Evolutionary conservation across 2,329 filamentous ascomycete species (phyloP).

Genomic region (Xenoacremonium recifei): DNA sequence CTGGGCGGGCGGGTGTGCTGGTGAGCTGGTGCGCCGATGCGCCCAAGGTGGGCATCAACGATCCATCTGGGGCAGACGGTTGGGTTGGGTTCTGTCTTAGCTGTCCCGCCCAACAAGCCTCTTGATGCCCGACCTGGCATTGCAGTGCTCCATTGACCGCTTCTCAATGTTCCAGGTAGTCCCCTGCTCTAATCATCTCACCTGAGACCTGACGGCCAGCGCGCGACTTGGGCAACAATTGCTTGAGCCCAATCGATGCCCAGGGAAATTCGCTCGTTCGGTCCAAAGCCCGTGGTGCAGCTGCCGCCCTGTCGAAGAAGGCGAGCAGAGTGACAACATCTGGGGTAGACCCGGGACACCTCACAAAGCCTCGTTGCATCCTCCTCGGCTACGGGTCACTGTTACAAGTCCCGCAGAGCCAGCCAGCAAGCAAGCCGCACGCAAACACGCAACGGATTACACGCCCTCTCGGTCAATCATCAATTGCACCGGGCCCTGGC

Average conservation of each 20-base stretch:
- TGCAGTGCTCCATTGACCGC: conserved; percentile 30
- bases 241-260: conserved; percentile 31
- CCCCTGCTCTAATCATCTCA: conserved; percentile 30
- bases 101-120: conserved; percentile 17
- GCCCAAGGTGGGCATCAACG: conserved; percentile 28
- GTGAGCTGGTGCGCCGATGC: too few species aligned
- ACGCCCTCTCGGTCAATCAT: conserved; percentile 12
- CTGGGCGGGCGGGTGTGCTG: conserved; percentile 9
- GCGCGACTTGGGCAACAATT: conserved; percentile 34
- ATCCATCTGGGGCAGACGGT: too few species aligned
- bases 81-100: conserved; percentile 27
- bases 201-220: conserved; percentile 28
- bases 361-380: conserved; percentile 14
- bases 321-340: too few species aligned
- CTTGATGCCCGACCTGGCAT: conserved; percentile 29
- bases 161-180: conserved; percentile 32
- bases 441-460: too few species aligned
- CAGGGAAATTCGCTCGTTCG: conserved; percentile 19
- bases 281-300: conserved; percentile 17
- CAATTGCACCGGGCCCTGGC: conserved; percentile 19
- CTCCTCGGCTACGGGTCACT: conserved; percentile 13
- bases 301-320: conserved; percentile 14
- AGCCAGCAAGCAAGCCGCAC: conserved; percentile 10
- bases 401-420: conserved; percentile 7
- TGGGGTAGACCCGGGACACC: conserved; percentile 25